These are phyloP conservation scores for Aureobasidium mangrovei DNA, from an alignment of 2,329 filamentous ascomycete species.

Conservation along the genomic window DNA sequence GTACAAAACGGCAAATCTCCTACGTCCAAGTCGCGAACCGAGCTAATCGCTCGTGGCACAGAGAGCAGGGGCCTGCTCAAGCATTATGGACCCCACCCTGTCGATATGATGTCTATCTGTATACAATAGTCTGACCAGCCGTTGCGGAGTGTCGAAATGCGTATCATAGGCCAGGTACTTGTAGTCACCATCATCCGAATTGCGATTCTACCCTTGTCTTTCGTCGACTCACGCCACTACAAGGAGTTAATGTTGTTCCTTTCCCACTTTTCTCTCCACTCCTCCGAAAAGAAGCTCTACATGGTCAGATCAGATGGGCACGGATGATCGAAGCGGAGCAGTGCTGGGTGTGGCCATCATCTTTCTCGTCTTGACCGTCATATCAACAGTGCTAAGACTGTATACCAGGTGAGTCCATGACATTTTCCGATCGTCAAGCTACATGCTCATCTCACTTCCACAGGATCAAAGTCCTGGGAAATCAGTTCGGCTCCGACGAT, in stretches of 20 bases:
- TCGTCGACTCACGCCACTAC: background rate
- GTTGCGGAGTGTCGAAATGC: too few relatives aligned
- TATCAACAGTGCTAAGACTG: slow-evolving; percentile 30
- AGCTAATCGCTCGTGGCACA: too few relatives aligned
- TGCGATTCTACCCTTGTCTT: background rate
- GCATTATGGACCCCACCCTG: too few relatives aligned
- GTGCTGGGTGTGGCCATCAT: slow-evolving; percentile 23
- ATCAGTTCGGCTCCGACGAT: slow-evolving; percentile 28
- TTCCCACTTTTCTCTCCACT: background rate
- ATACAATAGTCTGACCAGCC: too few relatives aligned
- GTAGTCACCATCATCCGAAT: background rate
- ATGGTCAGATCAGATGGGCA: background rate
- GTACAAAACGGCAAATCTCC: too few relatives aligned
- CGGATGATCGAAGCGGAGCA: slow-evolving; percentile 5
- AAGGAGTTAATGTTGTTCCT: background rate
- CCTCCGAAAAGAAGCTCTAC: background rate
- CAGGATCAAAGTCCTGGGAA: slow-evolving; percentile 4
- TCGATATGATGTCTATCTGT: too few relatives aligned
- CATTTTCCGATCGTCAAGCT: background rate
- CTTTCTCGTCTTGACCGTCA: slow-evolving; percentile 33
- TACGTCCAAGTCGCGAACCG: too few relatives aligned
- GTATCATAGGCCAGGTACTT: too few relatives aligned
- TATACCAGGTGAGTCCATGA: slow-evolving; percentile 22
- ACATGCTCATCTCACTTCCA: background rate
- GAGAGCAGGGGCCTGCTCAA: too few relatives aligned